Base-by-base conservation (phyloP, 2,329 filamentous ascomycete genomes). In the Colletotrichum zoysiae region DNA sequence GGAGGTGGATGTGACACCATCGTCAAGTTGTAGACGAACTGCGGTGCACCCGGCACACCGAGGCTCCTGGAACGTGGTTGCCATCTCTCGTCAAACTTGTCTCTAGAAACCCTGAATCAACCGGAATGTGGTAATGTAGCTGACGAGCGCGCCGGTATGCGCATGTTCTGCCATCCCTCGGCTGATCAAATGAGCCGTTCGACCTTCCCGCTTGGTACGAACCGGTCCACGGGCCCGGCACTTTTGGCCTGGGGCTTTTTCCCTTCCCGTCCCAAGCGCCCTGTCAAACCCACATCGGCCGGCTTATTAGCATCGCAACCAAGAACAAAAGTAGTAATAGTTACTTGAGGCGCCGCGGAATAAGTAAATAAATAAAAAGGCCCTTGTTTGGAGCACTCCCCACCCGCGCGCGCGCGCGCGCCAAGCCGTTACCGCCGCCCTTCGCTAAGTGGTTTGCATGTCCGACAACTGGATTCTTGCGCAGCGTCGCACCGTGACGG, bases 111-210 rank as follows among this genome's bases (percentile, higher is more conserved):
- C 8, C 11, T 56, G 38, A 33, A 26, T n/a, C 61, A 33, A 26
- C 30, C 61, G 67, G 70, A 73, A 73, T 73, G 70, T 40, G 35
- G 57, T 55, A 73, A 73, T 66, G n/a, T 73, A 56, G 42, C 46
- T 42, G 56, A 26, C 18, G 44, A 20, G 38, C 61, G 70, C 62
- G 61, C 67, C 33, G 70, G 70, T 62, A 71, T 40, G 70, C 40
- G 40, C 46, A 18, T 65, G 46, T 65, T 68, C 63, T 48, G 67
- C 30, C 59, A 61, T 68, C 56, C 65, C 65, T 68, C 65, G 50
- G 65, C 50, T 62, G 53, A 53, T 50, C 30, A 58, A 42, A 67
- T 46, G 65, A 58, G 64, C 66, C 66, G 38, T 33, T 65, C 51
- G 42, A 63, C 51, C n/a, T 59, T 66, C 20, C 46, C 44, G 50